Evolutionary conservation across 495 filamentous ascomycete species (phyloP), one percentile per base, ranked within the genome.

Genomic region (Daldinia decipiens): DNA sequence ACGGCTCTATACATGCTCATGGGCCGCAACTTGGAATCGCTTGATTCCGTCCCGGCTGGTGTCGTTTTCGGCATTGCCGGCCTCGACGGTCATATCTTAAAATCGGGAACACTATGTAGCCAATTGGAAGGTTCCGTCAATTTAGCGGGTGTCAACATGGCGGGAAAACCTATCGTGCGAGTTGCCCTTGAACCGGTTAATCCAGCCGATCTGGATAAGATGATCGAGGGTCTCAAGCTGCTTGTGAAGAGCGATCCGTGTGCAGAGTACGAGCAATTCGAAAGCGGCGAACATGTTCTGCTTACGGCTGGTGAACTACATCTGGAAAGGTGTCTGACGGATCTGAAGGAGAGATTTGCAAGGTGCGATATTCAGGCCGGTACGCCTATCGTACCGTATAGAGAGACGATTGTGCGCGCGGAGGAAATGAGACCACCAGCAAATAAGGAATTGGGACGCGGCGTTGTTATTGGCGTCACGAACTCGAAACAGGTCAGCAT

Each of bases 21-120:
- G 95, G 95, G 95, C 36, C 86, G 94, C 45, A 89, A 91, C 67
- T 85, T 99, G 1, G 95, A 98, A 73, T 85, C 90, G 0, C 87
- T 99, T 3, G 82, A 86, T 45, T 91, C 91, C 0, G 94, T 98
- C 0, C 94, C 95, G 3, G 95, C 95, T 21, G 95, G 95, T 31
- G 93, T 95, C 8, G 92, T 99, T 8, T 98, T 98, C 75, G 95
- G 95, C n/a, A 93, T 99, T 36, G 92, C 89, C 17, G 95, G 95
- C 19, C 86, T 99, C 9, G 94, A 94, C 68, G 95, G 95, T 27
- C 87, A 93, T 65, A 90, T 99, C 19, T 82, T 99, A 50, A 99
- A 99, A 78, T 95, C 93, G 24, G 96, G 94, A 8, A 99, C 95
- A 0, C 84, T 99, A 2, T 97, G 94, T 80, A 95, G 91, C 69